A percentile compares a stretch with the other conserved stretches of the same genome.
Conservation (phyloP, 345 rosid genomes). For the Sisymbrium altissimum region DNA sequence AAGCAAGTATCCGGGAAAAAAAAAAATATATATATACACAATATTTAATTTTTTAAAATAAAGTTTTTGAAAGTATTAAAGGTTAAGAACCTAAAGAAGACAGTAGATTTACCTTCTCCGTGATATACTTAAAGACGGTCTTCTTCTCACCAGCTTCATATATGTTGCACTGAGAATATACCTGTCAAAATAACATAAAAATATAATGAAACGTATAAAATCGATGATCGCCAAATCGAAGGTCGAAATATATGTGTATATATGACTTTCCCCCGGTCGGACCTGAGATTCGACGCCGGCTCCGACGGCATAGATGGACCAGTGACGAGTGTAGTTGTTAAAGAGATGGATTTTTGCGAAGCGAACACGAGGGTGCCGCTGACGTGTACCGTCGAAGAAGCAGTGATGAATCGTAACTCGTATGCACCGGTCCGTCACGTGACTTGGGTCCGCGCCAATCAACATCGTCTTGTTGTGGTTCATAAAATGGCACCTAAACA, state of each 20-base stretch:
- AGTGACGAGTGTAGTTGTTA: slow-evolving; percentile 82
- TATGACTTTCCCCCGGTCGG: not conserved
- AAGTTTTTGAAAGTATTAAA: not conserved
- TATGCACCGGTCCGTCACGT: slow-evolving; percentile 72
- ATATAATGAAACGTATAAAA: not conserved
- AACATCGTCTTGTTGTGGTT: slow-evolving; percentile 85
- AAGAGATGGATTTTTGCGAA: slow-evolving; percentile 80
- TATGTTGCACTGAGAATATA: slow-evolving; percentile 89
- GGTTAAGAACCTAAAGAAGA: not conserved
- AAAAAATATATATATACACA: not conserved
- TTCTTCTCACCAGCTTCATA: slow-evolving; percentile 94
- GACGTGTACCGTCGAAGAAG: slow-evolving; percentile 84
- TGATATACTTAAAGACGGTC: slow-evolving; percentile 80
- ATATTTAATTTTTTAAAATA: too few relatives aligned
- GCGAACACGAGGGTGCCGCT: slow-evolving; percentile 93
- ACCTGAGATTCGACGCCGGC: slow-evolving; percentile 96
- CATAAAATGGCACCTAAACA: slow-evolving; percentile 73
- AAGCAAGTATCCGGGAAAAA: not conserved
- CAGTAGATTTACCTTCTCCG: slow-evolving; percentile 53
- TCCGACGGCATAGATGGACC: slow-evolving; percentile 93
- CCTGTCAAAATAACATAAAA: slow-evolving; percentile 39
- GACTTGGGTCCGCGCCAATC: slow-evolving; percentile 84
- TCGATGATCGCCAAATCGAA: not conserved
- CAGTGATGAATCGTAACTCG: slow-evolving; percentile 94
- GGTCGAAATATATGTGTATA: not conserved